Base-by-base conservation (phyloP, 495 filamentous ascomycete species). In the Penicillium macrosclerotiorum region DNA sequence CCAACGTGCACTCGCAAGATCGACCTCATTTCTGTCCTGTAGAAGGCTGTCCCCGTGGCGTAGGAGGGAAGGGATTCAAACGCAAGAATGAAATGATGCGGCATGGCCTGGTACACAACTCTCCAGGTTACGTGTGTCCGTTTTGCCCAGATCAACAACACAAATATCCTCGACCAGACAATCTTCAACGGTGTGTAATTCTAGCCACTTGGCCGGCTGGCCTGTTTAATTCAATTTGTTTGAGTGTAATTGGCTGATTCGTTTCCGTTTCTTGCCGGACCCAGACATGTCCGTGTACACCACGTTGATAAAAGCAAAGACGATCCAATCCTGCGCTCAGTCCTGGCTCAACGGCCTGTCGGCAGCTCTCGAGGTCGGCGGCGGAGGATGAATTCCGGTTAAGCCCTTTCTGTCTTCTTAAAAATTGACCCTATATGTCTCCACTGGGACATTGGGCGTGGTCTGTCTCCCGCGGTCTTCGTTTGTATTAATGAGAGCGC, bases 81-180 rank as follows among this genome's bases (percentile, higher is more conserved):
- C 82, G 94, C 30, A 97, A 98, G 67, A 98, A 98, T 55, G 94
- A 98, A 69, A 97, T 98, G 94, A 96, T 97, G 48, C 79, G 93
- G 14, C 93, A 98, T 70, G 91, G 92, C 3, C 76, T 98, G 1
- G 93, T 98, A 2, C 93, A 98, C 57, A 84, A 90, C 45, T 95
- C 90, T 6, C 93, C 93, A 8, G 93, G 94, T 50, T 98, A 98
- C 63, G 84, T 96, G 25, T 98, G 94, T 66, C 93, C 93, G 2
- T 97, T 96, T 62, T 98, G 93, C 63, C 86, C 89, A 2, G 91
- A 97, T 64, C 77, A 89, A 51, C 92, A 97, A 68, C 94, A 97
- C 63, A 92, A 89, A 63, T 98, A 98, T 63, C 93, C 94, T 14
- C 78, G 94, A 54, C 94, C 94, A 18, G 94, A 97, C 65, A 97